Percentiles rank a stretch among this genome's conserved stretches.
These are phyloP conservation scores for Nakaseomyces delphensis DNA, from an alignment of 1,139 yeast genomes.

Conservation along the genomic window DNA sequence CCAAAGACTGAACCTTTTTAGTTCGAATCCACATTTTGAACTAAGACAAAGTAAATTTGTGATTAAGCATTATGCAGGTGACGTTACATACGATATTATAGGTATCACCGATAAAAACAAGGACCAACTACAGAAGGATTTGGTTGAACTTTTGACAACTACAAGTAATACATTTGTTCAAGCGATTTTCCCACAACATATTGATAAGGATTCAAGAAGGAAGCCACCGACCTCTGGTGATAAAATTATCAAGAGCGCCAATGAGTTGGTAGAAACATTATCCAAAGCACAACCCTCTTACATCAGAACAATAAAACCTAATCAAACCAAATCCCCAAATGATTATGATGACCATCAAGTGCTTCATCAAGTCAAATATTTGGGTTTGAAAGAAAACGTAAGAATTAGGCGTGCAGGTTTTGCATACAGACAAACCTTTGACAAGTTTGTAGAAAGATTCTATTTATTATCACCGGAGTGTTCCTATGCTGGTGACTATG, in stretches of 20 bases:
- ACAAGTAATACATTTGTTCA: slow-evolving; percentile 61
- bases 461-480: slow-evolving; percentile 80
- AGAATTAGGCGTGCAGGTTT: slow-evolving; percentile 98
- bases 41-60: slow-evolving; percentile 81
- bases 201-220: slow-evolving; percentile 64
- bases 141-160: slow-evolving; percentile 67
- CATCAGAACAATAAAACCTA: slow-evolving; percentile 96
- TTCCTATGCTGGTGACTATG: slow-evolving; percentile 96
- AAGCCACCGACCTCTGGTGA: slow-evolving; percentile 98
- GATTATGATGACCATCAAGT: slow-evolving; percentile 89
- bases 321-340: slow-evolving; percentile 81
- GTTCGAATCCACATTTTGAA: slow-evolving; percentile 80
- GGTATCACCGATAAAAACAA: slow-evolving; percentile 97
- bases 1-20: slow-evolving; percentile 79
- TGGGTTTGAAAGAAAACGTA: slow-evolving; percentile 94
- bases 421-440: slow-evolving; percentile 95
- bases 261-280: slow-evolving; percentile 78
- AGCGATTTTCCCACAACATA: slow-evolving; percentile 68
- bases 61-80: slow-evolving; percentile 97
- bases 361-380: slow-evolving; percentile 88
- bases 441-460: slow-evolving; percentile 93
- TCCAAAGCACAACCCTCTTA: slow-evolving; percentile 90
- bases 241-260: slow-evolving; percentile 87
- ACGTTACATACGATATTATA: slow-evolving; percentile 82
- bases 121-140: slow-evolving; percentile 85